phyloP scores from a whole-genome alignment of 495 filamentous ascomycete genomes.

The Aspergillus nanangensis region DNA sequence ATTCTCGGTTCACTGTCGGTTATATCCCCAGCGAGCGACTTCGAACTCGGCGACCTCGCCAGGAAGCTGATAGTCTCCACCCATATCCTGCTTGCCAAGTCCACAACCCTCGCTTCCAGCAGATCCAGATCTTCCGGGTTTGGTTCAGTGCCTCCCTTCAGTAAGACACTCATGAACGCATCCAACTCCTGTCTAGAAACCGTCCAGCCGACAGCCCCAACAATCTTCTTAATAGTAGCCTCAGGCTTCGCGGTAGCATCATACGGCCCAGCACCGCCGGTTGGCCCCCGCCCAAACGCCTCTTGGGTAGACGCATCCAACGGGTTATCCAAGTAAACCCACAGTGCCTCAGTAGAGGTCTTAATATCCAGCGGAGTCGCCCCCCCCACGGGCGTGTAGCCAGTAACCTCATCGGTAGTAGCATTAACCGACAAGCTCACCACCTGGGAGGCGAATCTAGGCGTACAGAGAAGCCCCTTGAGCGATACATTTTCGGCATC shows the following conservation, averaged over 20 bases:
- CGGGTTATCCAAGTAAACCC: not conserved
- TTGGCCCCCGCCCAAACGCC: not conserved
- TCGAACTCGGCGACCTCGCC: not conserved
- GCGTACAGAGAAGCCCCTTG: not conserved
- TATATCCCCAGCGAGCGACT: not conserved
- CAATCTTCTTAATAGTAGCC: not conserved
- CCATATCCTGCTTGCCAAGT: not conserved
- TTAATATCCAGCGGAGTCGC: not conserved
- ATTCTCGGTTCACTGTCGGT: not conserved
- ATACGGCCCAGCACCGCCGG: not conserved
- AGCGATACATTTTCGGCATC: not conserved
- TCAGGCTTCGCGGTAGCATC: not conserved
- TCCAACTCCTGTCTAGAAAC: not conserved
- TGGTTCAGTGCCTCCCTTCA: not conserved
- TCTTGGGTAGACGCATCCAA: not conserved
- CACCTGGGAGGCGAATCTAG: not conserved
- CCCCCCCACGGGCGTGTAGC: not conserved
- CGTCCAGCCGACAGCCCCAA: not conserved
- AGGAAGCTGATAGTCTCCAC: not conserved
- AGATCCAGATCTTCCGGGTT: not conserved
- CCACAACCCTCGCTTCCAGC: not conserved
- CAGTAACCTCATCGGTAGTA: not conserved
- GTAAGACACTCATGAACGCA: not conserved
- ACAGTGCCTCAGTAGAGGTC: not conserved
- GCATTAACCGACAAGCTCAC: not conserved